Percentiles rank a stretch among this genome's conserved stretches.
Evolutionary conservation across 768 basidiomycete genomes (phyloP).

Genomic region (Leucocoprinus leucothites): DNA sequence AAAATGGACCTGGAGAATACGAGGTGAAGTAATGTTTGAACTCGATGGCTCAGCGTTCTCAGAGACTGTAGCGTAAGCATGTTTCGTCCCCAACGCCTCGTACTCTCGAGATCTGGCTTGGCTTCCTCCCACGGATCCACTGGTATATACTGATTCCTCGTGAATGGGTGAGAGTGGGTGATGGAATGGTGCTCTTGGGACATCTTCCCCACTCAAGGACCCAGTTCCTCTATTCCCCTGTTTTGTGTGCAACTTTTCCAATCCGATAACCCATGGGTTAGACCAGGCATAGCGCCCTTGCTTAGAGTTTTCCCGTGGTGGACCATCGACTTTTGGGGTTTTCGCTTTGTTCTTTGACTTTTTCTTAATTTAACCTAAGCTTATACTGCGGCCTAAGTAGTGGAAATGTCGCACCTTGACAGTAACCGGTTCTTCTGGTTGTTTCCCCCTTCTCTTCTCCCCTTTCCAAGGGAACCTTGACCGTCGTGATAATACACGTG

Average conservation of each 20-base stretch:
- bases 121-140: neutral
- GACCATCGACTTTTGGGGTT: neutral
- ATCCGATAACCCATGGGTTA: neutral
- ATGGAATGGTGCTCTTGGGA: neutral
- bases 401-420: too few species aligned
- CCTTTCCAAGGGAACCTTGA: slow-evolving; percentile 4
- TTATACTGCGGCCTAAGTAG: neutral
- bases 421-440: neutral
- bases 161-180: neutral
- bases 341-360: neutral
- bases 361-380: neutral
- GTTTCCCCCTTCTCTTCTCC: slow-evolving; percentile 3
- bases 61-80: too few species aligned
- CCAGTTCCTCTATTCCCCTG: neutral
- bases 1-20: neutral
- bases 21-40: too few species aligned
- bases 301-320: neutral
- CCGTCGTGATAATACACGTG: neutral
- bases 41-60: too few species aligned
- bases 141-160: neutral
- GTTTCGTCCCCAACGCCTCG: too few species aligned
- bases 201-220: neutral
- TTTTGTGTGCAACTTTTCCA: neutral
- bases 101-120: neutral
- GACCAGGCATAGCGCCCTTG: neutral